A percentile compares a stretch with the other conserved stretches of the same genome.
Conservation (phyloP, 257 asterid species). For the Fraxinus americana region DNA sequence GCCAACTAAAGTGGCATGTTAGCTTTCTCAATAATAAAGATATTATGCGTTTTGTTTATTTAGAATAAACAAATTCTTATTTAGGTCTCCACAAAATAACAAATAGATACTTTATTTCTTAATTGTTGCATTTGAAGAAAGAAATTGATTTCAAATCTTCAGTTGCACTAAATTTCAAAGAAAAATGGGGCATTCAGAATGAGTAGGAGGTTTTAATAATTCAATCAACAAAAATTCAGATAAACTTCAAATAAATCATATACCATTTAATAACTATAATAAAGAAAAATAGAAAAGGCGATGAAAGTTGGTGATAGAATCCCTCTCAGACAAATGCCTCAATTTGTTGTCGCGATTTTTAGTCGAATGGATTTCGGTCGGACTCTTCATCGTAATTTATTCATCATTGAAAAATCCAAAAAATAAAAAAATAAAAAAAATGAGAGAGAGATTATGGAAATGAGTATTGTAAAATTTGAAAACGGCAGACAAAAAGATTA, state of each 20-base stretch:
- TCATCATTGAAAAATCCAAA: constrained; percentile 64
- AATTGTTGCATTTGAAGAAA: no score
- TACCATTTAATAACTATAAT: neutral
- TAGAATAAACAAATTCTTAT: no score
- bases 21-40: no score
- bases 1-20: no score
- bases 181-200: neutral
- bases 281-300: neutral
- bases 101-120: no score
- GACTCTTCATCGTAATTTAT: constrained; percentile 80
- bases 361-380: constrained; percentile 79
- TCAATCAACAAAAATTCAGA: neutral
- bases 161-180: no score
- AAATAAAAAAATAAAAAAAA: neutral
- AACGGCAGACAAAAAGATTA: neutral
- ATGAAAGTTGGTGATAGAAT: neutral
- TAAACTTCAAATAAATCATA: no score
- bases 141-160: no score
- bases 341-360: constrained; percentile 58
- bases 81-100: no score
- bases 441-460: neutral
- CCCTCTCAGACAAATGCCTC: constrained; percentile 96
- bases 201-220: neutral
- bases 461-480: neutral
- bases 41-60: no score